Conservation (phyloP, 345 rosid genomes). For the rapeseed (Brassica napus) region DNA sequence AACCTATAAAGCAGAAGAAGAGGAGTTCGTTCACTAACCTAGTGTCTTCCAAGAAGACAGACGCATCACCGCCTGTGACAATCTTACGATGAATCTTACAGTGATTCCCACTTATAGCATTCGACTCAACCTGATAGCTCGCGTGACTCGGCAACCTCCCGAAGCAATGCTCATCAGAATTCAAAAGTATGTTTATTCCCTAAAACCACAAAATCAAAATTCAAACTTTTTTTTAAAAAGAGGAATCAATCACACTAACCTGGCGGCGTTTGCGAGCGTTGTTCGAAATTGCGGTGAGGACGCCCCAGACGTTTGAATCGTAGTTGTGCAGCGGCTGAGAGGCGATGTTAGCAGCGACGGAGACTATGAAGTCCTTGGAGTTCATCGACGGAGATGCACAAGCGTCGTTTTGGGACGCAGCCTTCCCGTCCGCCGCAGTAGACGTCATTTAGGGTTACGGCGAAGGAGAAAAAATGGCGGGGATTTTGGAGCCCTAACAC, state of each 20-base stretch:
- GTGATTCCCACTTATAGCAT: constrained; percentile 74
- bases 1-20: constrained; percentile 5
- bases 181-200: constrained; percentile 85
- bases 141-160: constrained; percentile 69
- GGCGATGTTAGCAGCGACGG: constrained; percentile 63
- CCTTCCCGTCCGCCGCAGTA: constrained; percentile 40
- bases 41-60: constrained; percentile 75
- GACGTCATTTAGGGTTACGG: constrained; percentile 16
- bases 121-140: constrained; percentile 65
- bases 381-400: constrained; percentile 45
- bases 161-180: constrained; percentile 63
- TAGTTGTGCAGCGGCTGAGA: constrained; percentile 67
- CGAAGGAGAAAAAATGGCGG: constrained; percentile 46
- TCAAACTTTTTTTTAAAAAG: not conserved
- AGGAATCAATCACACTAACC: constrained; percentile 38
- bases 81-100: constrained; percentile 70
- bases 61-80: constrained; percentile 28
- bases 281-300: constrained; percentile 83
- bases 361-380: constrained; percentile 52
- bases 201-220: constrained; percentile 27
- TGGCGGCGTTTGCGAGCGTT: constrained; percentile 79
- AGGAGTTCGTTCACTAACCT: constrained; percentile 50
- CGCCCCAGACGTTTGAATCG: constrained; percentile 82
- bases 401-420: constrained; percentile 31
- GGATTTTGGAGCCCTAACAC: constrained; percentile 50